A percentile compares a stretch with the other conserved stretches of the same genome.
Conservation (phyloP, 768 basidiomycete genomes). For the Lyophyllum atratum region DNA sequence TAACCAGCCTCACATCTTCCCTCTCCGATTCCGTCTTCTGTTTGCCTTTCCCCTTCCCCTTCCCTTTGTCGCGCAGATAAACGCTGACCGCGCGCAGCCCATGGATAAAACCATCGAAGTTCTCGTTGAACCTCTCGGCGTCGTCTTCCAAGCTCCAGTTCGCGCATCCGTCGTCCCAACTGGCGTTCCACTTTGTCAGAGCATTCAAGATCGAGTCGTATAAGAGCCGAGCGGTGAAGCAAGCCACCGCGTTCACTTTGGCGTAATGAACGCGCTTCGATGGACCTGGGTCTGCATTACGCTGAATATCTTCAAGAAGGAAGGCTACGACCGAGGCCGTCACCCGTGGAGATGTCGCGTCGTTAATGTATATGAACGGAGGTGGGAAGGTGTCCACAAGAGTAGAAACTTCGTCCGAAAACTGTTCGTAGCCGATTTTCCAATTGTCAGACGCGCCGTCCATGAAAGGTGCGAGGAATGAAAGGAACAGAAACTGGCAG, state of each 20-base stretch:
- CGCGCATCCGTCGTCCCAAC: constrained; percentile 62
- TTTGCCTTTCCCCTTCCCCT: constrained; percentile 27
- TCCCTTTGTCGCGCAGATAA: constrained; percentile 26
- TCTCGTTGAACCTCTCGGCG: constrained; percentile 58
- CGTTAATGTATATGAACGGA: constrained; percentile 69
- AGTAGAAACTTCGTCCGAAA: constrained; percentile 33
- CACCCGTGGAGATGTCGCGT: constrained; percentile 49
- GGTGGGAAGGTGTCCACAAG: constrained; percentile 48
- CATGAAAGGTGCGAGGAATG: neutral
- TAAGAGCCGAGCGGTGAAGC: constrained; percentile 61
- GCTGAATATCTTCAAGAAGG: constrained; percentile 28
- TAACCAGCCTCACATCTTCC: constrained; percentile 47
- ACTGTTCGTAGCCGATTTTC: constrained; percentile 20
- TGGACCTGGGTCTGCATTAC: constrained; percentile 14
- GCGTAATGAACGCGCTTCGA: constrained; percentile 40
- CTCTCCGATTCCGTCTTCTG: constrained; percentile 10
- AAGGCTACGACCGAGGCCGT: constrained; percentile 45
- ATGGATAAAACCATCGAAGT: constrained; percentile 69
- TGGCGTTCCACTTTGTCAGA: constrained; percentile 54
- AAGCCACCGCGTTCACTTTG: constrained; percentile 55
- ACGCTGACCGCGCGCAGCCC: constrained; percentile 49
- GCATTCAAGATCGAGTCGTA: constrained; percentile 68
- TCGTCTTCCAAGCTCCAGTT: constrained; percentile 53
- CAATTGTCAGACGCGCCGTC: neutral
- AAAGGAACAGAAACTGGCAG: neutral